phyloP scores from a whole-genome alignment of 129 eudicot species.

The Artemisia argyi region DNA sequence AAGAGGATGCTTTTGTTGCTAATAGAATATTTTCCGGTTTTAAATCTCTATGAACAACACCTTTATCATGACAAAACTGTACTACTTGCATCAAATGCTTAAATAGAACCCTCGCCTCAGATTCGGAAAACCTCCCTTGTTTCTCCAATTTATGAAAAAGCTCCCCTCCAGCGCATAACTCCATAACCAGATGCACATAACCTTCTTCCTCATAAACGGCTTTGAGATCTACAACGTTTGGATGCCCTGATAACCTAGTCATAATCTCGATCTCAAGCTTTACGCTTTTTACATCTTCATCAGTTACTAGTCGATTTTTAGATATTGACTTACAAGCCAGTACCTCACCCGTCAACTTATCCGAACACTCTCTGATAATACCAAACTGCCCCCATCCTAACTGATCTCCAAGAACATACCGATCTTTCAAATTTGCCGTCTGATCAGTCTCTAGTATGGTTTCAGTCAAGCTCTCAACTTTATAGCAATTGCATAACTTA shows the following conservation, averaged over 20 bases:
- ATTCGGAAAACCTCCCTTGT: slow-evolving; percentile 70
- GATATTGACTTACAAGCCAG: slow-evolving; percentile 89
- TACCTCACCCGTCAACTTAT: slow-evolving; percentile 57
- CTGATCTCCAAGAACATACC: slow-evolving; percentile 63
- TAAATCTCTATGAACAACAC: slow-evolving; percentile 83
- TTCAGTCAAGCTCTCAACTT: slow-evolving; percentile 48
- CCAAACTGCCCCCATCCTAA: slow-evolving; percentile 90
- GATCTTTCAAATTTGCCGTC: slow-evolving; percentile 50
- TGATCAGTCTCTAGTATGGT: slow-evolving; percentile 51
- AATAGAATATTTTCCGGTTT: slow-evolving; percentile 83
- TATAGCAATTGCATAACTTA: slow-evolving; percentile 50
- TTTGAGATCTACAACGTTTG: slow-evolving; percentile 76
- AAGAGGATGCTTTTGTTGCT: slow-evolving; percentile 55
- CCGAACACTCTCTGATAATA: slow-evolving; percentile 61
- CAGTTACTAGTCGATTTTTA: slow-evolving; percentile 67
- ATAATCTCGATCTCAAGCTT: slow-evolving; percentile 85
- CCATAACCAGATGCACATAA: slow-evolving; percentile 84
- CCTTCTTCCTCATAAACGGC: slow-evolving; percentile 87
- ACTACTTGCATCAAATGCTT: slow-evolving; percentile 71
- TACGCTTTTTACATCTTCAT: slow-evolving; percentile 63
- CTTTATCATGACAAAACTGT: slow-evolving; percentile 73
- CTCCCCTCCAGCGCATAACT: slow-evolving; percentile 92
- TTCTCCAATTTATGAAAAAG: slow-evolving; percentile 66
- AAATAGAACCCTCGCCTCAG: slow-evolving; percentile 55
- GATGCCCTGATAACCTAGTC: slow-evolving; percentile 78